Conservation (phyloP, 805 yeast species). For the Metschnikowia lochheadii region DNA sequence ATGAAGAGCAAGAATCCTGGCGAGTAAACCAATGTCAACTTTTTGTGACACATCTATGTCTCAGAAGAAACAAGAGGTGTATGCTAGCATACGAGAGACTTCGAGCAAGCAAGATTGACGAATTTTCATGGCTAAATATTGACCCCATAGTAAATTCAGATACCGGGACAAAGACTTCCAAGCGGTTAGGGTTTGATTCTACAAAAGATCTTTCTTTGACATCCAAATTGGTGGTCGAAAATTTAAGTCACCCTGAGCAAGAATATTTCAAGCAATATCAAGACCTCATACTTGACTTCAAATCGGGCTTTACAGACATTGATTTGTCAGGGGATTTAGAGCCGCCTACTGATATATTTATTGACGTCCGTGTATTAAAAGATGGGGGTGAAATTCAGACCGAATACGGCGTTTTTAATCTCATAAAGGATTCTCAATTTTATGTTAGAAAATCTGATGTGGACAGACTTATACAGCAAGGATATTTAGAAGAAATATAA, state of each 20-base stretch:
- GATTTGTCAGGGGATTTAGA: conserved; percentile 85
- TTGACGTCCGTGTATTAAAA: conserved; percentile 87
- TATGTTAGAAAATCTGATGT: conserved; percentile 93
- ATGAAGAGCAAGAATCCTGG: conserved; percentile 32
- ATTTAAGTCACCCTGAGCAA: conserved; percentile 72
- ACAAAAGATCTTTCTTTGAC: conserved; percentile 1
- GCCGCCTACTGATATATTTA: conserved; percentile 89
- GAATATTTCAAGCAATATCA: conserved; percentile 71
- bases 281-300: conserved; percentile 68
- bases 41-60: conserved; percentile 67
- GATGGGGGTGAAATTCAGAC: conserved; percentile 98
- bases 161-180: not conserved
- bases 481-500: conserved; percentile 73
- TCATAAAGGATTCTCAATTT: conserved; percentile 90
- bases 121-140: conserved; percentile 65
- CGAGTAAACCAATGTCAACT: conserved; percentile 58
- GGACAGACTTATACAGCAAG: conserved; percentile 90
- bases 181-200: conserved; percentile 2
- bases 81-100: conserved; percentile 75
- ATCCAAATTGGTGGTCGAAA: conserved; percentile 32
- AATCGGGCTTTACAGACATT: conserved; percentile 73
- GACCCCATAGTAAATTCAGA: conserved; percentile 38
- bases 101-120: conserved; percentile 64
- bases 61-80: conserved; percentile 88
- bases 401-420: conserved; percentile 91